Evolutionary conservation across 2,329 filamentous ascomycete species (phyloP), one percentile per base, ranked within the genome.

Genomic region (Teratosphaeria pseudoeucalypti): DNA sequence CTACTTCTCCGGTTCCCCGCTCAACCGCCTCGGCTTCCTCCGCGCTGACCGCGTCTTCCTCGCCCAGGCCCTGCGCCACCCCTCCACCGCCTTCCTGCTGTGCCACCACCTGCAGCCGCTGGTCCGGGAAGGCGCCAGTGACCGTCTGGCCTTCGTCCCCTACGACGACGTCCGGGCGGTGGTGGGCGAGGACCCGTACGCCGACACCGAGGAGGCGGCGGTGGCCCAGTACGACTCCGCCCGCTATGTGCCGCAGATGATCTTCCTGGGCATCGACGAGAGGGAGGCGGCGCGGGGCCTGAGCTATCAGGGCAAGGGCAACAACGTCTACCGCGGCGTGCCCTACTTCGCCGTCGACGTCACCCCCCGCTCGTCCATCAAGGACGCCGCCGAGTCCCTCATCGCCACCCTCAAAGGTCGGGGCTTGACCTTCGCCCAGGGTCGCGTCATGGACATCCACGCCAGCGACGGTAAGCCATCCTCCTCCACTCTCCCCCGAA

Each of bases 311-410:
- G 84, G 84, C 55, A 79, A 79, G 57, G 84, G 84, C 55, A 79
- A 79, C 57, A 84, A 85, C 57, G 75, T 77, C 27, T 95, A 95
- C 71, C 82, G 79, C 37, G 94, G 92, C 2, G 81, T 82, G 55
- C 92, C 94, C 1, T 95, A 86, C 75, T 99, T 97, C 71, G 92
- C 92, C 1, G 74, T 99, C 12, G 94, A 97, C 71, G 82, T 96
- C 23, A 95, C 92, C 2, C 87, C 90, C 0, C 61, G 58, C 29
- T 84, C 81, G 63, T 78, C 78, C 3, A 76, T 85, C 39, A 83
- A 82, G 60, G 83, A 86, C 2, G 82, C 82, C 52, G 85, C 85
- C 0, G 82, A 83, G 60, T 76, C 77, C 32, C 76, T 92, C 6
- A 80, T 88, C 37, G 76, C 82, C 58, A 75, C 74, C 2, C 73